These are phyloP conservation scores for Claviceps cyperi DNA, from an alignment of 2,329 filamentous ascomycete species.

Conservation along the genomic window DNA sequence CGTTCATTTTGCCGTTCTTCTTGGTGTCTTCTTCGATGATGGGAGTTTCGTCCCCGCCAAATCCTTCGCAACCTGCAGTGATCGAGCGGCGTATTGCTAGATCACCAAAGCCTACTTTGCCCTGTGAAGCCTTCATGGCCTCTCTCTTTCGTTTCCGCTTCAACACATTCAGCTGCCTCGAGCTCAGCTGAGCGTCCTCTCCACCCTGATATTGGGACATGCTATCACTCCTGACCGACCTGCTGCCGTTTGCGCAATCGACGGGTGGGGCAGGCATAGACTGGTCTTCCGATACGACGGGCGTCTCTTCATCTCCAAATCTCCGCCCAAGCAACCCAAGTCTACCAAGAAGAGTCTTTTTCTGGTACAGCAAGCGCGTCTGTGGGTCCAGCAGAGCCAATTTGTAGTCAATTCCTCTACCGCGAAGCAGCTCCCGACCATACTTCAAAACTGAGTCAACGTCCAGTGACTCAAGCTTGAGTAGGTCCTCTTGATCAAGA, in stretches of 20 bases:
- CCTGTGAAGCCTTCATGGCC: constrained; percentile 69
- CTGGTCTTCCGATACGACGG: constrained; percentile 34
- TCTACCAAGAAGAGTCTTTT: constrained; percentile 70
- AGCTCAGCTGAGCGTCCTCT: constrained; percentile 67
- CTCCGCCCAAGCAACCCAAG: constrained; percentile 75
- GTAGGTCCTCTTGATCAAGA: constrained; percentile 42
- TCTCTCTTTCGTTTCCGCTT: constrained; percentile 90
- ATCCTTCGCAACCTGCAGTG: constrained; percentile 45
- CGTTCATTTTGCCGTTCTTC: constrained; percentile 51
- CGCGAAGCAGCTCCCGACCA: constrained; percentile 73
- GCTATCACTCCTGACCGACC: constrained; percentile 21
- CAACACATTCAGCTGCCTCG: constrained; percentile 83
- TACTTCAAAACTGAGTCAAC: constrained; percentile 66
- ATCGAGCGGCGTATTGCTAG: constrained; percentile 54
- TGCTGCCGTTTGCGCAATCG: constrained; percentile 24
- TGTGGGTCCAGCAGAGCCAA: constrained; percentile 70
- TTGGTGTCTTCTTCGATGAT: constrained; percentile 36
- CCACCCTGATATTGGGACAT: constrained; percentile 25
- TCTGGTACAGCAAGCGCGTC: constrained; percentile 70
- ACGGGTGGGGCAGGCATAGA: constrained; percentile 29
- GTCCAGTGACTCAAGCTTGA: constrained; percentile 62
- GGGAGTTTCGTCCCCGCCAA: constrained; percentile 46
- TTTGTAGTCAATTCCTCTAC: constrained; percentile 73
- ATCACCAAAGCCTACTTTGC: constrained; percentile 81
- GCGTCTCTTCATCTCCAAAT: constrained; percentile 69